These are phyloP conservation scores for Tremella fuciformis DNA, from an alignment of 768 basidiomycete species.

Conservation along the genomic window DNA sequence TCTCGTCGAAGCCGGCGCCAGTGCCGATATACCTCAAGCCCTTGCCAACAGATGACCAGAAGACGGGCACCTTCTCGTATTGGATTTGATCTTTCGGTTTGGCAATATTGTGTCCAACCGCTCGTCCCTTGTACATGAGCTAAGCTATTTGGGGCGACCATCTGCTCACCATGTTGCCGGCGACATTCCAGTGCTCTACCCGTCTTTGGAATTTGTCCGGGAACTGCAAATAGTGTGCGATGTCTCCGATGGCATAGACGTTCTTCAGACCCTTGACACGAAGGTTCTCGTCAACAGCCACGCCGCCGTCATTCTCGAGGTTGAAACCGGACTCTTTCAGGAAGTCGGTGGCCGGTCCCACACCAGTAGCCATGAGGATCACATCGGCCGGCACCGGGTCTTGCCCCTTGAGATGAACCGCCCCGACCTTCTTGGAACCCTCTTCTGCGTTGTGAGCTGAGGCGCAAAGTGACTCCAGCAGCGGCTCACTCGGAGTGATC, in stretches of 20 bases:
- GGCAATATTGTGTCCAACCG: slow-evolving; percentile 74
- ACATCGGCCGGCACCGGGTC: slow-evolving; percentile 68
- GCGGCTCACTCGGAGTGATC: slow-evolving; percentile 58
- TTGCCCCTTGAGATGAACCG: slow-evolving; percentile 65
- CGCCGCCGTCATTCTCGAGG: slow-evolving; percentile 71
- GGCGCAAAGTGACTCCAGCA: neutral
- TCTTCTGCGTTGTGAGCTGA: neutral
- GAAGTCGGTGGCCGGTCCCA: slow-evolving; percentile 75
- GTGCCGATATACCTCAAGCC: slow-evolving; percentile 81
- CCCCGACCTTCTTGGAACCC: slow-evolving; percentile 44
- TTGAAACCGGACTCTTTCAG: slow-evolving; percentile 62
- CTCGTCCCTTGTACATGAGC: slow-evolving; percentile 57
- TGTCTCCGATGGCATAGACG: slow-evolving; percentile 61
- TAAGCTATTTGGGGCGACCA: neutral
- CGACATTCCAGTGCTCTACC: slow-evolving; percentile 93
- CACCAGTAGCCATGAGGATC: slow-evolving; percentile 82
- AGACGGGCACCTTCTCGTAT: slow-evolving; percentile 73
- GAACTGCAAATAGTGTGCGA: slow-evolving; percentile 76
- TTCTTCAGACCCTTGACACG: slow-evolving; percentile 56
- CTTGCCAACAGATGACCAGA: slow-evolving; percentile 82
- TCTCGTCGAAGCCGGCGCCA: slow-evolving; percentile 66
- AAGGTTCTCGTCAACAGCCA: slow-evolving; percentile 73
- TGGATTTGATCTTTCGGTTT: slow-evolving; percentile 53
- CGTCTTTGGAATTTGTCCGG: slow-evolving; percentile 63
- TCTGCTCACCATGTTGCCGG: slow-evolving; percentile 64